Conservation (phyloP, 2,329 filamentous ascomycete genomes). For the Geosmithia morbida region DNA sequence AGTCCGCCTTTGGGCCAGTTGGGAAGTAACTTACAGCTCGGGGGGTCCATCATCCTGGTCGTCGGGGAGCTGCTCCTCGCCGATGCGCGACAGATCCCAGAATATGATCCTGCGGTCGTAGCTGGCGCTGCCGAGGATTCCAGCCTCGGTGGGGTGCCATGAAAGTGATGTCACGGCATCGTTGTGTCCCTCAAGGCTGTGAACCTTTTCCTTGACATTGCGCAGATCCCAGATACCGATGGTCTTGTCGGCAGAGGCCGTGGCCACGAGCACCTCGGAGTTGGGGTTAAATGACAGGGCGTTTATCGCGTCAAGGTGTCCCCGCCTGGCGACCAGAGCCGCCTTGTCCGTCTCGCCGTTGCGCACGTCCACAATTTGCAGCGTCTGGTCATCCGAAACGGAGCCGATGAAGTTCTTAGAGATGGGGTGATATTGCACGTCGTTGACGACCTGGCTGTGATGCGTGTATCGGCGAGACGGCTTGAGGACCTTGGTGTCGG, state of each 20-base stretch:
- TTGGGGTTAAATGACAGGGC: conserved; percentile 89
- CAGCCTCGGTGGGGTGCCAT: conserved; percentile 87
- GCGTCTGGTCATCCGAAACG: conserved; percentile 86
- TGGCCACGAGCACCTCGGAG: conserved; percentile 80
- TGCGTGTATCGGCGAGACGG: conserved; percentile 69
- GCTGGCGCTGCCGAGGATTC: conserved; percentile 78
- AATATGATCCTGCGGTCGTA: conserved; percentile 91
- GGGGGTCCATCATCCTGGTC: conserved; percentile 91
- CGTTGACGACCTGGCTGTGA: conserved; percentile 85
- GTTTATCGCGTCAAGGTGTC: conserved; percentile 88
- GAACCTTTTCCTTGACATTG: conserved; percentile 78
- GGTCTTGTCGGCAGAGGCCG: conserved; percentile 88
- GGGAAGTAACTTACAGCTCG: conserved; percentile 55
- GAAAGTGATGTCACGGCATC: conserved; percentile 84
- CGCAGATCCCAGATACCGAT: conserved; percentile 92
- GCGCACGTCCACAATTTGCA: conserved; percentile 85
- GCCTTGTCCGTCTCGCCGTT: conserved; percentile 49
- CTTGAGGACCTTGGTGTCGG: conserved; percentile 53
- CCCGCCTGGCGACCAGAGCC: conserved; percentile 53
- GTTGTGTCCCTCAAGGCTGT: conserved; percentile 76
- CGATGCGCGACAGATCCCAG: conserved; percentile 87
- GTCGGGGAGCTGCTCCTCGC: conserved; percentile 88
- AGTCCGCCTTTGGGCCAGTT: not conserved
- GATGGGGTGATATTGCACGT: conserved; percentile 88
- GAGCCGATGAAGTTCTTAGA: conserved; percentile 77